Evolutionary conservation across 177 flowering plant genomes (phyloP), one percentile per base, ranked within the genome.

Genomic region (Vitis hybrid): DNA sequence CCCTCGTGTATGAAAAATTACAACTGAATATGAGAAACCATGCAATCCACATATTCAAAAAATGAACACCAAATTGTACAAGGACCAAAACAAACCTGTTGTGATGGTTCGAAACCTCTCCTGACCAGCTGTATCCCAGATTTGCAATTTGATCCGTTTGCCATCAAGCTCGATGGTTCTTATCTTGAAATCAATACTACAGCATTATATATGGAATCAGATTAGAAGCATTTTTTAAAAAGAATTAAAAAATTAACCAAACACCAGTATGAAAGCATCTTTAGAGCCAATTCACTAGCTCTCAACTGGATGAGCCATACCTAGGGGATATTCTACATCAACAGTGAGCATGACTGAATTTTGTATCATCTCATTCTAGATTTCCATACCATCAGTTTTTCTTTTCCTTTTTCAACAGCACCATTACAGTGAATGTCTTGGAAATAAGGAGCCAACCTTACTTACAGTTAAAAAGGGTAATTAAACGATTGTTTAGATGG

Each of bases 41-140:
- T 14, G 58, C 58, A 55, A 38, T 14, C 58, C 17, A 58, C 47
- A 51, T 28, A 54, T 17, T 51, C 55, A 54, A 73, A 52, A 11
- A 53, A 7, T 47, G 12, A 28, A 52, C 2, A 1, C 50, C n/a
- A 55, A 63, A 2, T 18, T 11, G 17, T 14, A 67, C 4, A 67
- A 54, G 14, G 11, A 56, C 51, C 28, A 63, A 52, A n/a, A 70
- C 63, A 60, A 15, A 87, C 88, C 90, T 38, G 88, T 85, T 62
- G 90, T 85, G 59, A 85, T 84, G n/a, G 90, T 83, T 66, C 89
- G 73, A 70, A 86, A 86, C 11, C 89, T 83, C 67, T 86, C 89
- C 78, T 86, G 89, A 66, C 88, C 90, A 71, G 90, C 88, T 6
- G 88, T 85, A 64, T 85, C 88, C 90, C 90, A 85, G 38, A 87